Percentiles rank a stretch among this genome's conserved stretches.
Conservation (phyloP, 345 rosid genomes). For the Diplotaxis tenuifolia region DNA sequence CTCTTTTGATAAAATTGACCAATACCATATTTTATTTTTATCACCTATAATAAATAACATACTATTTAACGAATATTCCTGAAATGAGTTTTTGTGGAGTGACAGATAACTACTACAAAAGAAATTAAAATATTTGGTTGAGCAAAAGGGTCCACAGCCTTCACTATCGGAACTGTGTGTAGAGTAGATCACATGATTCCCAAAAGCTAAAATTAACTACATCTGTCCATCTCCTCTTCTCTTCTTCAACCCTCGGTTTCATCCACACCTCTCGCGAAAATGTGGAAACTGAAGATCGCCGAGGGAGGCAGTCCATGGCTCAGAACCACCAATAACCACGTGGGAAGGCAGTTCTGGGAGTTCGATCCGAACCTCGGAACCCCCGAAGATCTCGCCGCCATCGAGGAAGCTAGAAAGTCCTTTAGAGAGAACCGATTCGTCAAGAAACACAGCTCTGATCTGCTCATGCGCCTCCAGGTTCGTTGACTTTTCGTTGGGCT, state of each 20-base stretch:
- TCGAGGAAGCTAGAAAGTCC: slow-evolving; percentile 58
- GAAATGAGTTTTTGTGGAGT: neutral
- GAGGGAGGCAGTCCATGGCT: slow-evolving; percentile 84
- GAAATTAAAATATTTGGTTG: neutral
- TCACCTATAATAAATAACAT: too few relatives aligned
- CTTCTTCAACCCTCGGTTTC: neutral
- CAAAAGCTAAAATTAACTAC: too few relatives aligned
- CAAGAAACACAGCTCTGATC: slow-evolving; percentile 82
- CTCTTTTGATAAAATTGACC: too few relatives aligned
- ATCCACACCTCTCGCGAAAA: slow-evolving; percentile 18
- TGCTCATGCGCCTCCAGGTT: slow-evolving; percentile 88
- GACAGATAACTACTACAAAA: neutral
- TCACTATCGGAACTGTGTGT: neutral
- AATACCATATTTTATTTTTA: too few relatives aligned
- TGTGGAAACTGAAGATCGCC: slow-evolving; percentile 91
- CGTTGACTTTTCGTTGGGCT: neutral
- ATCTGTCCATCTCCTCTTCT: too few relatives aligned
- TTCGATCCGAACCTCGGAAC: slow-evolving; percentile 70
- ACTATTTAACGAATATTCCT: too few relatives aligned
- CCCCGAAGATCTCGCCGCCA: slow-evolving; percentile 55
- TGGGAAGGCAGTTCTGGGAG: slow-evolving; percentile 88
- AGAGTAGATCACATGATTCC: neutral
- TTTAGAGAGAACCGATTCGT: slow-evolving; percentile 57
- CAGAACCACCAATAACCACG: slow-evolving; percentile 59
- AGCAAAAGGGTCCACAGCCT: neutral